Conservation (phyloP, 1,284 basidiomycete species). For the Peniophora sp. region DNA sequence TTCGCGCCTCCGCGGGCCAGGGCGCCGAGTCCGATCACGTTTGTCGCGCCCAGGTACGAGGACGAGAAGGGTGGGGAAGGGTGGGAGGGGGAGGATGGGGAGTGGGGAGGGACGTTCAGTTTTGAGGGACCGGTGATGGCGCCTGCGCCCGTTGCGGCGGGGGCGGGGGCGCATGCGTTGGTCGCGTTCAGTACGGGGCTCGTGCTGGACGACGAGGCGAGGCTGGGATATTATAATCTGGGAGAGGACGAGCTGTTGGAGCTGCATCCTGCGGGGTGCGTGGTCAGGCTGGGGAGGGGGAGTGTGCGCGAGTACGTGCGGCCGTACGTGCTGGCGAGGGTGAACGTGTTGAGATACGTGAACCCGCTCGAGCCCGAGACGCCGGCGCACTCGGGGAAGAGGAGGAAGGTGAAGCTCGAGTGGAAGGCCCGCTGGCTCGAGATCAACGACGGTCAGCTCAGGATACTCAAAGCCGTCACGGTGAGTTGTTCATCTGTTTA, state of each 20-base stretch:
- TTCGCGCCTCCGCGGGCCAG: constrained; percentile 22
- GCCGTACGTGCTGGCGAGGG: constrained; percentile 64
- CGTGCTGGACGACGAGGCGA: constrained; percentile 56
- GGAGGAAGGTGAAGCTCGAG: constrained; percentile 31
- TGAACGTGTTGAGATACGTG: constrained; percentile 43
- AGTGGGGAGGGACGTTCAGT: background rate
- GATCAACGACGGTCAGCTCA: constrained; percentile 47
- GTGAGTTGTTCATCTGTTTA: constrained; percentile 22
- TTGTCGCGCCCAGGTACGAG: constrained; percentile 28
- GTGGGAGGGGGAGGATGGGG: constrained; percentile 4
- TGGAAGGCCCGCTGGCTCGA: constrained; percentile 63
- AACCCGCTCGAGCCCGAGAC: constrained; percentile 14
- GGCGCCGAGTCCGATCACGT: constrained; percentile 53
- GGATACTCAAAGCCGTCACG: constrained; percentile 43
- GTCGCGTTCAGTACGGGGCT: constrained; percentile 60
- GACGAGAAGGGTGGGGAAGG: constrained; percentile 19
- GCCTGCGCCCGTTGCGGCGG: constrained; percentile 5
- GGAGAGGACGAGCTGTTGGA: constrained; percentile 58
- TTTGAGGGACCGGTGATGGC: background rate
- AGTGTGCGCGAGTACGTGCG: constrained; percentile 41
- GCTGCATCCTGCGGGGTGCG: constrained; percentile 37
- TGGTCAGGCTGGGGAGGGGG: constrained; percentile 35
- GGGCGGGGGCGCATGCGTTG: constrained; percentile 32
- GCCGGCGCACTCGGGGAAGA: constrained; percentile 12
- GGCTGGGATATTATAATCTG: constrained; percentile 47